phyloP scores from a whole-genome alignment of 2,329 filamentous ascomycete species.

The Xylaria polymorpha region DNA sequence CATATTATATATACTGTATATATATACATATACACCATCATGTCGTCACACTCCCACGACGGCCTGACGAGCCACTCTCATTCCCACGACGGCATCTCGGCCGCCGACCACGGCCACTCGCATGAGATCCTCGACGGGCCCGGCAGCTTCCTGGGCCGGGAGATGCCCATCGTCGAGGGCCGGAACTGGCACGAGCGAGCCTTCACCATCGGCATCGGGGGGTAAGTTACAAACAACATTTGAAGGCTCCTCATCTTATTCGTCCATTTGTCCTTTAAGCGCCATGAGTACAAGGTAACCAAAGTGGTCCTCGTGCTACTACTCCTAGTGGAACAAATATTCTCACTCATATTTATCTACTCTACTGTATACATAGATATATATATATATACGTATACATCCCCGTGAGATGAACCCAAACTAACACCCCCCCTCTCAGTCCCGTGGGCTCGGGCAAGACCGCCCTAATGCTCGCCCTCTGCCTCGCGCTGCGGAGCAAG shows the following conservation, averaged over 20 bases:
- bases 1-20: too few relatives aligned
- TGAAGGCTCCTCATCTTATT: neutral
- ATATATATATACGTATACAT: neutral
- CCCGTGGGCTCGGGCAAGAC: constrained; percentile 98
- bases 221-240: constrained; percentile 65
- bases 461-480: constrained; percentile 94
- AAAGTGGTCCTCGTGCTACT: neutral
- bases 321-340: neutral
- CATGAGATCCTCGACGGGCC: constrained; percentile 96
- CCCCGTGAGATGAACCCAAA: neutral
- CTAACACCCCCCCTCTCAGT: constrained; percentile 52
- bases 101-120: constrained; percentile 86
- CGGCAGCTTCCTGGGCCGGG: constrained; percentile 86
- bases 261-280: neutral
- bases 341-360: neutral
- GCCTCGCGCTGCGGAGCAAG: constrained; percentile 80
- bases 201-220: constrained; percentile 98
- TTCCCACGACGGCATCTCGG: constrained; percentile 63
- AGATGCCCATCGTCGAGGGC: constrained; percentile 93
- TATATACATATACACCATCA: constrained; percentile 44
- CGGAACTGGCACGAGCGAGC: constrained; percentile 88
- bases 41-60: constrained; percentile 65
- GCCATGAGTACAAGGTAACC: neutral
- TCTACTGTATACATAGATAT: neutral
- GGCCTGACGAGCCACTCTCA: constrained; percentile 58